phyloP scores from a whole-genome alignment of 331 rosid species.

The Rhamnella rubrinervis region DNA sequence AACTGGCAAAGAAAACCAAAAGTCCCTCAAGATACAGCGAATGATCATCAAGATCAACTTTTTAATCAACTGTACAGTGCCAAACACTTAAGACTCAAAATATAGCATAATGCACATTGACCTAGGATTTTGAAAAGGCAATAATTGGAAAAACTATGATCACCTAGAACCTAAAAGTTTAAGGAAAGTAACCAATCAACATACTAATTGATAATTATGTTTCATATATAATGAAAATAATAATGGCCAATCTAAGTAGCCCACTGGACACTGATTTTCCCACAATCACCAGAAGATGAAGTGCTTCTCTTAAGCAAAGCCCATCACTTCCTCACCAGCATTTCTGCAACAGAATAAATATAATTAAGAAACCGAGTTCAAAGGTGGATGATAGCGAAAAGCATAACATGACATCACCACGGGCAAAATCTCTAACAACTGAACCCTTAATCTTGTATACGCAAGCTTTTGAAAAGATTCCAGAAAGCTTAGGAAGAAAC shows the following conservation, averaged over 20 bases:
- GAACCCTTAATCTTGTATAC: conserved; percentile 50
- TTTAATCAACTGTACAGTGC: neutral
- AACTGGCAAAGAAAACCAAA: neutral
- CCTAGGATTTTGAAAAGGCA: conserved; percentile 11
- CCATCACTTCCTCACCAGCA: conserved; percentile 86
- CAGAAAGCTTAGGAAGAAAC: conserved; percentile 45
- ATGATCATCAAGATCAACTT: neutral
- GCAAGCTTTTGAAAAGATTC: conserved; percentile 57
- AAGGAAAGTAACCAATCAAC: conserved; percentile 21
- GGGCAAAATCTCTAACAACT: conserved; percentile 38
- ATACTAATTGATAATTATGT: conserved; percentile 18
- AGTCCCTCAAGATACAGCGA: neutral
- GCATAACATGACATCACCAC: conserved; percentile 56
- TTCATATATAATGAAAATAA: conserved; percentile 30
- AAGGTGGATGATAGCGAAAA: conserved; percentile 53
- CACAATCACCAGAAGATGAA: conserved; percentile 66
- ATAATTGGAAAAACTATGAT: conserved; percentile 22
- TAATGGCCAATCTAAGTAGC: conserved; percentile 41
- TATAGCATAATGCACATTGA: neutral
- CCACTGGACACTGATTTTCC: conserved; percentile 57
- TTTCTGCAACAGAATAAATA: conserved; percentile 88
- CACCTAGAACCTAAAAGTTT: conserved; percentile 33
- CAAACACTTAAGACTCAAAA: too few species aligned
- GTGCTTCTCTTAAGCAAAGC: conserved; percentile 77
- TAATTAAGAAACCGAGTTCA: conserved; percentile 63